A percentile compares a stretch with the other conserved stretches of the same genome.
Evolutionary conservation across 768 basidiomycete species (phyloP).

Genomic region (Pisolithus tinctorius): DNA sequence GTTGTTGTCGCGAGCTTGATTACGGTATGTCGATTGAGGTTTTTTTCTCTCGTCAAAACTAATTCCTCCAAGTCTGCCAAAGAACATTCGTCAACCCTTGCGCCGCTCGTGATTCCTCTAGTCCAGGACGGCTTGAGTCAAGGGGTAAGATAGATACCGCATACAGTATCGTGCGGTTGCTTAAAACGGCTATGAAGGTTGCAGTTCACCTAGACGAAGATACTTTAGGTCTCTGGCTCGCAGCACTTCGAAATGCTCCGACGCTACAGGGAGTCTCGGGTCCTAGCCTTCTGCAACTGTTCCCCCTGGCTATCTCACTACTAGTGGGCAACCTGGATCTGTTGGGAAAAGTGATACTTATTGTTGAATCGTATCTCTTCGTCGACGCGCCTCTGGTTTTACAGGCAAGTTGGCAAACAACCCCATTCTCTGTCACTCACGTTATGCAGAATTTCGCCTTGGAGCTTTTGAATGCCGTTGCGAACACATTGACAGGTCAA

Average conservation of each 20-base stretch:
- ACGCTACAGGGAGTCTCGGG: constrained; percentile 43
- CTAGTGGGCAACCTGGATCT: constrained; percentile 68
- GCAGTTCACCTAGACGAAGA: constrained; percentile 73
- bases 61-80: constrained; percentile 50
- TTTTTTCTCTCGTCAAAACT: not conserved
- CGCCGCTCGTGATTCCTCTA: constrained; percentile 52
- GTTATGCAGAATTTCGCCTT: constrained; percentile 41
- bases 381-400: constrained; percentile 57
- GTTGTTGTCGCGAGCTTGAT: constrained; percentile 65
- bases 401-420: constrained; percentile 40
- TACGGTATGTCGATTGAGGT: constrained; percentile 37
- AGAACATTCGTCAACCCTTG: constrained; percentile 51
- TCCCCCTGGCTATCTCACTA: constrained; percentile 55
- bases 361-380: constrained; percentile 77
- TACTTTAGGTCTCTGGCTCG: constrained; percentile 67
- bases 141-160: constrained; percentile 31
- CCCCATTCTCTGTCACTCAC: constrained; percentile 1
- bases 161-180: not conserved
- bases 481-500: constrained; percentile 43
- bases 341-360: constrained; percentile 56
- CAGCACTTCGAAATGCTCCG: constrained; percentile 59
- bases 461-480: constrained; percentile 54
- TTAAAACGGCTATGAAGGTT: constrained; percentile 34
- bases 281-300: constrained; percentile 53
- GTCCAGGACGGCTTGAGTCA: constrained; percentile 59